Conservation (phyloP, 345 rosid genomes). For the Eucalyptus pauciflora region DNA sequence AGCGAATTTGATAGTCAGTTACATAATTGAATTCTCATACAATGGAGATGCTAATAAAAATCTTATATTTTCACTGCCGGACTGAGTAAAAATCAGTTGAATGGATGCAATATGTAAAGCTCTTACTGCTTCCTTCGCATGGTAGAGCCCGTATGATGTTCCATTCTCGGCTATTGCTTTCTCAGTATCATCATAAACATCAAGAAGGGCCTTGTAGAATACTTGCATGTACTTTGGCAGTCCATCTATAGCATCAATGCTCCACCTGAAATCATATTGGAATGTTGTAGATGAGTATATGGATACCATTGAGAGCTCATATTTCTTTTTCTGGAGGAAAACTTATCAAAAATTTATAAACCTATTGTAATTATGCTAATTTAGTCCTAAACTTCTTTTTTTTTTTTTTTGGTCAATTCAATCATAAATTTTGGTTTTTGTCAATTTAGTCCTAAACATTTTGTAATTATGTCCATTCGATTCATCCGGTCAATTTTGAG, state of each 20-base stretch:
- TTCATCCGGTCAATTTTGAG: too few species aligned
- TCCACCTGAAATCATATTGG: slow-evolving; percentile 8
- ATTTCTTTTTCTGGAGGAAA: too few species aligned
- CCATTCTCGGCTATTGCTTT: neutral
- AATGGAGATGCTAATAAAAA: neutral
- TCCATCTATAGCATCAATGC: neutral
- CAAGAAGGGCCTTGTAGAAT: slow-evolving; percentile 7
- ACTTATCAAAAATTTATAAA: too few species aligned
- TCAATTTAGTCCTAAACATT: too few species aligned
- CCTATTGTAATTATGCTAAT: too few species aligned
- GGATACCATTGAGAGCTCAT: neutral
- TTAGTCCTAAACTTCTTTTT: too few species aligned
- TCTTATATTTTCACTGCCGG: neutral
- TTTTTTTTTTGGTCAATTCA: too few species aligned
- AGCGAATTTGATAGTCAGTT: neutral
- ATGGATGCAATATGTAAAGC: neutral
- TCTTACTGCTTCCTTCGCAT: slow-evolving; percentile 15
- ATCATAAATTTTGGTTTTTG: too few species aligned
- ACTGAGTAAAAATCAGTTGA: neutral
- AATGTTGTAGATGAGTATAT: neutral
- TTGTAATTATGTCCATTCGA: too few species aligned
- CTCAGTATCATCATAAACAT: slow-evolving; percentile 12
- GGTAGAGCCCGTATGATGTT: neutral
- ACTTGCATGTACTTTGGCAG: slow-evolving; percentile 27
- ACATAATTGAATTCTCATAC: neutral